Percentiles rank a stretch among this genome's conserved stretches.
phyloP scores from a whole-genome alignment of 2,329 filamentous ascomycete genomes.

The Aaosphaeria pasadenensis region DNA sequence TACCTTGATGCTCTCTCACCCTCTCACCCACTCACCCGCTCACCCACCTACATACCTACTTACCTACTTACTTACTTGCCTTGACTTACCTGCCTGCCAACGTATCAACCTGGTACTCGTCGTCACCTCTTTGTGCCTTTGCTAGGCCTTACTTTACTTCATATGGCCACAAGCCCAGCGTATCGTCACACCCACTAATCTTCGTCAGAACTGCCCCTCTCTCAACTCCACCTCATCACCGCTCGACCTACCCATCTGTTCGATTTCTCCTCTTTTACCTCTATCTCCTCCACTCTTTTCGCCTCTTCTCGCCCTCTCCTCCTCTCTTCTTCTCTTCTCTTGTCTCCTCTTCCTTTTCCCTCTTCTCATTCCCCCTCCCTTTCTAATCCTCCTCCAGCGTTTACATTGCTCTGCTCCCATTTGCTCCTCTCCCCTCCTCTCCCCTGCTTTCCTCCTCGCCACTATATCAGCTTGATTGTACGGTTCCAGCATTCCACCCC shows the following conservation, averaged over 20 bases:
- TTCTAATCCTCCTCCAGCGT: background rate
- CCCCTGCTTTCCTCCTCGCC: background rate
- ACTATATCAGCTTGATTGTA: no score
- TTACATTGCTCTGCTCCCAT: background rate
- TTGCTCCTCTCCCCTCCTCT: background rate
- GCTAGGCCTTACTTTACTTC: background rate
- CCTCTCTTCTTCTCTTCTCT: background rate
- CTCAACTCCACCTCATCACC: slow-evolving; percentile 2
- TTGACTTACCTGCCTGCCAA: no score
- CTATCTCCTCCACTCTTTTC: slow-evolving; percentile 1
- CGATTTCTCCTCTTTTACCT: background rate
- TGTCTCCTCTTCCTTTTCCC: slow-evolving; percentile 4
- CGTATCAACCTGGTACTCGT: no score
- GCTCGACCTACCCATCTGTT: background rate
- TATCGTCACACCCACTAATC: slow-evolving; percentile 3
- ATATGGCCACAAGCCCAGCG: background rate
- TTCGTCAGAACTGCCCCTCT: slow-evolving; percentile 1
- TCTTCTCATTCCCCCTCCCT: slow-evolving; percentile 6
- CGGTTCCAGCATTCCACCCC: no score
- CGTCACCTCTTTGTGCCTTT: no score
- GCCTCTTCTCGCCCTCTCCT: background rate
- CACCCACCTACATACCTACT: no score
- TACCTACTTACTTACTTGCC: no score
- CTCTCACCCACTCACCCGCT: no score
- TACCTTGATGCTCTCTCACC: no score